Percentiles rank a stretch among this genome's conserved stretches.
Conservation (phyloP, 2,329 filamentous ascomycete species). For the Penicillium polonicum region DNA sequence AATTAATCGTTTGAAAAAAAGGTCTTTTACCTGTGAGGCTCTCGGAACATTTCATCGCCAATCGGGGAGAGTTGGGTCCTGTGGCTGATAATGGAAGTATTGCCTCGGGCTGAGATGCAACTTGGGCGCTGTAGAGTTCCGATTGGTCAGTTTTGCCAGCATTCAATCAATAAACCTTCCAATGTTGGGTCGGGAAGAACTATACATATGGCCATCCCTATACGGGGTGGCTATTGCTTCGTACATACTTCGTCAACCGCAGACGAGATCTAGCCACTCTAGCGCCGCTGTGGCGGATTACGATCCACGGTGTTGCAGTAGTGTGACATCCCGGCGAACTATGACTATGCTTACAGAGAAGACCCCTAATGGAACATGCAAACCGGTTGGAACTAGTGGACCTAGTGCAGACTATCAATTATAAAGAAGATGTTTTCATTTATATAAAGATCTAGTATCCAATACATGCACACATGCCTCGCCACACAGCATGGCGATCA, state of each 20-base stretch:
- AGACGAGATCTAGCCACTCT: conserved; percentile 3
- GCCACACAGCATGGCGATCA: conserved; percentile 7
- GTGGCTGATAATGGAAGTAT: background rate
- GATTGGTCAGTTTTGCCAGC: background rate
- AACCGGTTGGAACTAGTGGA: background rate
- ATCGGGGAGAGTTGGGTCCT: background rate
- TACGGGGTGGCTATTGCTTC: background rate
- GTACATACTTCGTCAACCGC: background rate
- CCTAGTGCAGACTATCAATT: background rate
- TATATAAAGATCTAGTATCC: conserved; percentile 3
- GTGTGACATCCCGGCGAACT: background rate
- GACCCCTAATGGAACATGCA: background rate
- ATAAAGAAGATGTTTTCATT: background rate
- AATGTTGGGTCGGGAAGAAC: background rate
- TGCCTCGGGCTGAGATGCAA: conserved; percentile 6
- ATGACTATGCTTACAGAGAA: background rate
- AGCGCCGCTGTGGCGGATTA: conserved; percentile 4
- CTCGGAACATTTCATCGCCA: background rate
- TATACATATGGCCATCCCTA: background rate
- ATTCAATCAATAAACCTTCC: background rate
- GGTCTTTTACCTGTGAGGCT: background rate
- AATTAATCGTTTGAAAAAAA: background rate
- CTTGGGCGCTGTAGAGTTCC: conserved; percentile 1
- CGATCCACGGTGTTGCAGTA: background rate
- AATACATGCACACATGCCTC: conserved; percentile 5